Evolutionary conservation across 2,329 filamentous ascomycete genomes (phyloP).

Genomic region (Fusarium sp.): DNA sequence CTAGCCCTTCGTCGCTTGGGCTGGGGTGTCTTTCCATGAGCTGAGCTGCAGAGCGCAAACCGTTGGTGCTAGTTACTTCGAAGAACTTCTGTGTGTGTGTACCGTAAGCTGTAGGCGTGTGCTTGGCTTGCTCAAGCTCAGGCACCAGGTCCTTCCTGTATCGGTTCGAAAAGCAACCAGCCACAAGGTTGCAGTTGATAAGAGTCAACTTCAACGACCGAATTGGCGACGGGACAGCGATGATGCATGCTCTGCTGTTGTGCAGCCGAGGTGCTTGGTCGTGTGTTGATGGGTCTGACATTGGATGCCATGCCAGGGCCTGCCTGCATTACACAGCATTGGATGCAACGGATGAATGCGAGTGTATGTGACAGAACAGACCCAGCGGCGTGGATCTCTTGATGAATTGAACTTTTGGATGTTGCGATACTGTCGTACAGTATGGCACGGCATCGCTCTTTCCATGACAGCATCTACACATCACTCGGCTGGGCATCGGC

Average conservation of each 20-base stretch:
- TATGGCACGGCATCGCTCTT: background rate
- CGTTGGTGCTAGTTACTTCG: background rate
- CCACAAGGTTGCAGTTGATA: conserved; percentile 6
- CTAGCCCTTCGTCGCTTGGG: background rate
- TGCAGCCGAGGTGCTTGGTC: background rate
- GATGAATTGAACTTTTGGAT: background rate
- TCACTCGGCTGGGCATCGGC: background rate
- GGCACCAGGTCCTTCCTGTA: background rate
- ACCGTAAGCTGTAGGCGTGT: background rate
- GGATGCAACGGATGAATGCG: background rate
- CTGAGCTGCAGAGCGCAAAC: background rate
- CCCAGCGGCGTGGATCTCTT: background rate
- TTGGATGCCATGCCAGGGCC: background rate
- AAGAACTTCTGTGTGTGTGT: background rate
- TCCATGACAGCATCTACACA: background rate
- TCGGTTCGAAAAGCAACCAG: background rate
- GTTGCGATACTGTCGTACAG: background rate
- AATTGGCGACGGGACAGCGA: background rate
- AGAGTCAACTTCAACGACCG: background rate
- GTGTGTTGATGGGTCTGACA: background rate
- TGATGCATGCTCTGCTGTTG: background rate
- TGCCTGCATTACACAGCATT: background rate
- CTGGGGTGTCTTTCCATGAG: background rate
- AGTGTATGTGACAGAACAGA: background rate
- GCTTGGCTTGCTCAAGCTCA: background rate